Conservation (phyloP, 345 rosid genomes). For the Linum usitatissimum region DNA sequence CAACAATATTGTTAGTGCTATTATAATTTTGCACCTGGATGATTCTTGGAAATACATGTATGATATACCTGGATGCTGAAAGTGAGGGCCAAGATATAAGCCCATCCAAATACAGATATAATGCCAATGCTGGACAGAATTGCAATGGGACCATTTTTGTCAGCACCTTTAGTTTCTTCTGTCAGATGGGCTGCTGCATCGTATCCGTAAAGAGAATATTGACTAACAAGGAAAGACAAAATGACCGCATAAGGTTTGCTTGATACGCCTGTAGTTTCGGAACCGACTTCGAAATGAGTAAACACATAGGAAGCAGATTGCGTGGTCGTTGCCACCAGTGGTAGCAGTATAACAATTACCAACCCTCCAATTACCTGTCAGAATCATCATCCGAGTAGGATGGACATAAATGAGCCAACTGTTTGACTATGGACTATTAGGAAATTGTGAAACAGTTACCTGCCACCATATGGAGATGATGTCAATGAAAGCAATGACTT, state of each 20-base stretch:
- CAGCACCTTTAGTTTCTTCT: slow-evolving; percentile 60
- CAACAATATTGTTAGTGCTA: background rate
- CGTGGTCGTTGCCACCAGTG: slow-evolving; percentile 37
- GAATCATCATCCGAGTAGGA: too few species aligned
- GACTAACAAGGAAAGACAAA: slow-evolving; percentile 47
- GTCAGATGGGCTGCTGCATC: slow-evolving; percentile 63
- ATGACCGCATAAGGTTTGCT: slow-evolving; percentile 46
- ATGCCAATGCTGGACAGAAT: slow-evolving; percentile 52
- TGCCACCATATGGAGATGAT: slow-evolving; percentile 65
- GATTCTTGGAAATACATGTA: background rate
- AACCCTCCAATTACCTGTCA: slow-evolving; percentile 44
- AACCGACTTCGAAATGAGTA: slow-evolving; percentile 34
- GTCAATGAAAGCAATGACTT: slow-evolving; percentile 52
- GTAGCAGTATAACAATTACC: slow-evolving; percentile 48
- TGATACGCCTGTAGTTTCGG: slow-evolving; percentile 39
- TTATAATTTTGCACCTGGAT: background rate
- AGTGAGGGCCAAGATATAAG: slow-evolving; percentile 47
- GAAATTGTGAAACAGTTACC: slow-evolving; percentile 19
- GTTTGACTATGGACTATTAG: too few species aligned
- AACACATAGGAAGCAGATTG: slow-evolving; percentile 46
- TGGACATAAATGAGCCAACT: too few species aligned
- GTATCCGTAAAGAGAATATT: slow-evolving; percentile 50
- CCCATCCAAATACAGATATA: slow-evolving; percentile 52
- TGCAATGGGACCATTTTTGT: slow-evolving; percentile 50
- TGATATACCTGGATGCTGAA: slow-evolving; percentile 43